Evolutionary conservation across 2,329 filamentous ascomycete genomes (phyloP).

Genomic region (Chaetothyriales sp.): DNA sequence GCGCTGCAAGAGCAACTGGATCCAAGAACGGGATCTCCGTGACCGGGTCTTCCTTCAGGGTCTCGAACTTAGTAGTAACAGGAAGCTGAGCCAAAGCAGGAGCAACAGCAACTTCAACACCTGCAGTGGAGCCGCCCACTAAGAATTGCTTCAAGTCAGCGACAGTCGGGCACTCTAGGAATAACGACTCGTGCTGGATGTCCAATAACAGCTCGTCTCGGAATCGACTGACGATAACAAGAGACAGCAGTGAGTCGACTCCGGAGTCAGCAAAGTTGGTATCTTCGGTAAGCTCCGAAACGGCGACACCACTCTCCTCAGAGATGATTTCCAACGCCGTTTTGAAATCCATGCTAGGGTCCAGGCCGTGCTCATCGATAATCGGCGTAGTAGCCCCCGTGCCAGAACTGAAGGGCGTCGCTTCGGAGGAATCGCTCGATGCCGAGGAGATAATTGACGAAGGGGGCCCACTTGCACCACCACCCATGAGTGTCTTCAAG

Average conservation of each 20-base stretch:
- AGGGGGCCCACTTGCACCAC: background rate
- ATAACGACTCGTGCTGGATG: constrained; percentile 26
- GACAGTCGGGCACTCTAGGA: constrained; percentile 17
- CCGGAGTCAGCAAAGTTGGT: constrained; percentile 47
- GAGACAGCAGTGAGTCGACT: constrained; percentile 45
- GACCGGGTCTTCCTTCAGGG: too few relatives aligned
- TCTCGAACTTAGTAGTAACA: too few relatives aligned
- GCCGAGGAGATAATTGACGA: background rate
- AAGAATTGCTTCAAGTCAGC: constrained; percentile 13
- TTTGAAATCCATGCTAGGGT: constrained; percentile 19
- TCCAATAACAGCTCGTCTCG: constrained; percentile 46
- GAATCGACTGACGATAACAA: constrained; percentile 47
- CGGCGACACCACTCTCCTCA: constrained; percentile 39
- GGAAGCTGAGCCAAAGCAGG: too few relatives aligned
- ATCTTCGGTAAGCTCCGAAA: constrained; percentile 43
- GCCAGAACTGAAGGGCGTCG: constrained; percentile 18
- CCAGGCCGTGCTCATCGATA: constrained; percentile 16
- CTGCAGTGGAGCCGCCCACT: background rate
- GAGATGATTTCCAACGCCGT: constrained; percentile 28
- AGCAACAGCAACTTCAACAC: too few relatives aligned
- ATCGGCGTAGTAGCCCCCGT: constrained; percentile 18
- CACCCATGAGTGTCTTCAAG: background rate
- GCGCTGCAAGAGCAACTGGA: constrained; percentile 7
- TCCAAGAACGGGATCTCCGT: background rate
- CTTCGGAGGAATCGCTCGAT: constrained; percentile 14